Percentiles rank a stretch among this genome's conserved stretches.
Conservation (phyloP, 2,329 filamentous ascomycete species). For the Trichoderma gracile region DNA sequence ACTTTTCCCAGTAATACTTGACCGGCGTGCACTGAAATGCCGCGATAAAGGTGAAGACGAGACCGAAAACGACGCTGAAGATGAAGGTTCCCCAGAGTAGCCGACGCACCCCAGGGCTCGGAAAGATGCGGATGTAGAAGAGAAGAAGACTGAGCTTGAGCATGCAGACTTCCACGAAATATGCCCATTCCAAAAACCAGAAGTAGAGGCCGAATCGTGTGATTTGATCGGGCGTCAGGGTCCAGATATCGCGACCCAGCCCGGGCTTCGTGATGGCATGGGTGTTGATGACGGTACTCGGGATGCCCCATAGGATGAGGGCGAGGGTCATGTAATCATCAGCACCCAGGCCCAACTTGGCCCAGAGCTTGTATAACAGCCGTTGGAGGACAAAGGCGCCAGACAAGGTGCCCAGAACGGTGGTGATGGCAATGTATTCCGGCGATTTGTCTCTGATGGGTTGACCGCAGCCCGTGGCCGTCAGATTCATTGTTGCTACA, state of each 20-base stretch:
- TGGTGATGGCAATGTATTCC: constrained; percentile 39
- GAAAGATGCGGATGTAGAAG: constrained; percentile 59
- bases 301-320: constrained; percentile 32
- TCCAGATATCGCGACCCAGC: constrained; percentile 55
- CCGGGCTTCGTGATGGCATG: constrained; percentile 43
- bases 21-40: constrained; percentile 56
- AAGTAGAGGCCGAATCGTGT: constrained; percentile 47
- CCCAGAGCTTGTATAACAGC: constrained; percentile 40
- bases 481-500: constrained; percentile 34
- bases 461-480: constrained; percentile 28
- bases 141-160: constrained; percentile 55
- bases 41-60: constrained; percentile 45
- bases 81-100: constrained; percentile 47
- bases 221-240: constrained; percentile 44
- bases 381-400: constrained; percentile 46
- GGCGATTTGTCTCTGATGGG: constrained; percentile 37
- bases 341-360: constrained; percentile 40
- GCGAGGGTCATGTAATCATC: constrained; percentile 42
- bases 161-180: constrained; percentile 49
- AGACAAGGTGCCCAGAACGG: constrained; percentile 40
- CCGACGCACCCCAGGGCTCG: constrained; percentile 40
- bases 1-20: constrained; percentile 53
- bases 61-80: constrained; percentile 43
- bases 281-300: constrained; percentile 35
- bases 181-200: constrained; percentile 47